These are phyloP conservation scores for Microstroma glucosiphilum DNA, from an alignment of 1,284 basidiomycete species.

Conservation along the genomic window DNA sequence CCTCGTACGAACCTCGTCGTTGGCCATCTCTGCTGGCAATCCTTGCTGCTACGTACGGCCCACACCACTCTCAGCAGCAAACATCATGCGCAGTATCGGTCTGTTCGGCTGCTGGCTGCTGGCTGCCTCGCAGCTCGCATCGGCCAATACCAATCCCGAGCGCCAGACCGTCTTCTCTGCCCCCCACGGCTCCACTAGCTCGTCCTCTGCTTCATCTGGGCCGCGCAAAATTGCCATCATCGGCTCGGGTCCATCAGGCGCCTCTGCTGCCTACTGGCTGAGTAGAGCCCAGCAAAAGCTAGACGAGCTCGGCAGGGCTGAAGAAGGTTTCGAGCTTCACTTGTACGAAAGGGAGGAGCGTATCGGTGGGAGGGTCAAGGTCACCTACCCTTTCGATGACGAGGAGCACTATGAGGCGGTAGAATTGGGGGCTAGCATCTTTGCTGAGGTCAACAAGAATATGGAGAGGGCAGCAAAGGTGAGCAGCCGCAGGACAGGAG, in stretches of 20 bases:
- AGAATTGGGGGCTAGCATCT: slow-evolving; percentile 81
- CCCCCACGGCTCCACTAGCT: too few relatives aligned
- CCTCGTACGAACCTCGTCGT: too few relatives aligned
- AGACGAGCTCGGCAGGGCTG: neutral
- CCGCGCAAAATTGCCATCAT: slow-evolving; percentile 63
- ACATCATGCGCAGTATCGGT: too few relatives aligned
- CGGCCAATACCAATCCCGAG: too few relatives aligned
- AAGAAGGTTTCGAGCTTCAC: slow-evolving; percentile 62
- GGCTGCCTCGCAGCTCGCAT: too few relatives aligned
- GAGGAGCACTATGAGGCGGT: slow-evolving; percentile 55
- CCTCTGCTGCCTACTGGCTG: slow-evolving; percentile 82
- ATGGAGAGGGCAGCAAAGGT: slow-evolving; percentile 24
- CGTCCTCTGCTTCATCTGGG: too few relatives aligned
- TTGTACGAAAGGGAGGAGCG: slow-evolving; percentile 70
- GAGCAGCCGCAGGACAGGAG: neutral
- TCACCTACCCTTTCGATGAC: slow-evolving; percentile 71
- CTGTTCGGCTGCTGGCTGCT: too few relatives aligned
- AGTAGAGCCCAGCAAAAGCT: slow-evolving; percentile 52
- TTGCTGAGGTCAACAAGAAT: slow-evolving; percentile 74
- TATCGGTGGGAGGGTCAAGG: slow-evolving; percentile 68
- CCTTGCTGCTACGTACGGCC: too few relatives aligned
- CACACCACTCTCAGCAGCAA: too few relatives aligned
- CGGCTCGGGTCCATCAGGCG: slow-evolving; percentile 81
- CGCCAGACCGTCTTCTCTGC: too few relatives aligned
- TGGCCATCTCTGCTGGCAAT: too few relatives aligned